Percentiles rank a stretch among this genome's conserved stretches.
Evolutionary conservation across 495 filamentous ascomycete genomes (phyloP).

Genomic region (Aspergillus mulundensis): DNA sequence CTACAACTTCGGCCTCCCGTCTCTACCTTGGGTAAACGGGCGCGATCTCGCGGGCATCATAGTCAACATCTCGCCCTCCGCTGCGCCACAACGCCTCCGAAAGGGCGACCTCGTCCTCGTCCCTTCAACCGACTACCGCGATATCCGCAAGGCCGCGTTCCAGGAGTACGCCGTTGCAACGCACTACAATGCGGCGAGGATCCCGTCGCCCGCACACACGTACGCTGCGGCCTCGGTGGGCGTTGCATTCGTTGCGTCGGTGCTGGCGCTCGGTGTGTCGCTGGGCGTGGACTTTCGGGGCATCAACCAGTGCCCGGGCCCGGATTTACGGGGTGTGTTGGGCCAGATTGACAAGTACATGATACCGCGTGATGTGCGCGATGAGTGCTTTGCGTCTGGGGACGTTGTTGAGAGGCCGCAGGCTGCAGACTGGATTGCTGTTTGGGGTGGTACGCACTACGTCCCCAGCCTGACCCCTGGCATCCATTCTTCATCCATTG

Average conservation of each 20-base stretch:
- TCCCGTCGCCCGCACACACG: constrained; percentile 44
- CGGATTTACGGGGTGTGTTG: constrained; percentile 48
- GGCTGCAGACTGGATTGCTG: constrained; percentile 59
- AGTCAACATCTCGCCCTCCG: constrained; percentile 37
- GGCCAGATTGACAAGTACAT: constrained; percentile 27
- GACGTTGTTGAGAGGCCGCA: constrained; percentile 38
- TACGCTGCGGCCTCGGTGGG: constrained; percentile 57
- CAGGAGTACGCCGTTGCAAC: constrained; percentile 64
- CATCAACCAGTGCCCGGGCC: constrained; percentile 38
- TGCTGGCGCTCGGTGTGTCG: constrained; percentile 55
- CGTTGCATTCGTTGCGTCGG: constrained; percentile 60
- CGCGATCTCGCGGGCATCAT: constrained; percentile 60
- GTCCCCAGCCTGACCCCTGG: no score
- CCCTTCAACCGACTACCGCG: constrained; percentile 67
- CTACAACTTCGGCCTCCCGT: constrained; percentile 62
- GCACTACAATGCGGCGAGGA: constrained; percentile 57
- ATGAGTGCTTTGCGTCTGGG: constrained; percentile 50
- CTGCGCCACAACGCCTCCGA: constrained; percentile 31
- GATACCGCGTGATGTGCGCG: constrained; percentile 49
- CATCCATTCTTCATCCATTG: no score
- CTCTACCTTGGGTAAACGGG: constrained; percentile 62
- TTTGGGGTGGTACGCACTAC: constrained; percentile 67
- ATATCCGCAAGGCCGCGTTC: constrained; percentile 63
- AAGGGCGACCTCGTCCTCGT: constrained; percentile 57
- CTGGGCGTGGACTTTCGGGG: constrained; percentile 55